Conservation (phyloP, 768 basidiomycete species). For the Leccinum variicolor region DNA sequence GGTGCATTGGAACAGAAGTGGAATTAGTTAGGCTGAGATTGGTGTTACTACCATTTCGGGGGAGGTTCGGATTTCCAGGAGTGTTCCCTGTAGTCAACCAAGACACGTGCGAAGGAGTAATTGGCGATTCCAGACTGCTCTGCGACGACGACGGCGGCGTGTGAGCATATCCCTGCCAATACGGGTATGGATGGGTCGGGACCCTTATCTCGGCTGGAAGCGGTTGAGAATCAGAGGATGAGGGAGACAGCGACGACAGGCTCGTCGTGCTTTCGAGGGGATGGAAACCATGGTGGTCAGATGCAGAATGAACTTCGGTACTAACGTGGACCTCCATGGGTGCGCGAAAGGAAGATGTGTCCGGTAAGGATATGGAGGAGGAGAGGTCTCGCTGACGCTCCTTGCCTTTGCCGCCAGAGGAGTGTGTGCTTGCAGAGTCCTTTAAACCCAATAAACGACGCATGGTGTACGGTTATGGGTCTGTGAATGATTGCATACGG, state of each 20-base stretch:
- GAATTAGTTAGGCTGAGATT: conserved; percentile 1
- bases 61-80: conserved; percentile 6
- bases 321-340: conserved; percentile 27
- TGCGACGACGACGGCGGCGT: conserved; percentile 30
- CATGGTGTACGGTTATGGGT: conserved; percentile 20
- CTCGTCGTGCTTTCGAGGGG: conserved; percentile 20
- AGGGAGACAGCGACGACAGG: conserved; percentile 16
- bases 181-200: conserved; percentile 32
- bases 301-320: conserved; percentile 28
- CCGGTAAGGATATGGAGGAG: conserved; percentile 1
- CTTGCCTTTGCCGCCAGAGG: conserved; percentile 22
- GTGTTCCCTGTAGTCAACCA: conserved; percentile 29
- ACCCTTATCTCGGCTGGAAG: conserved; percentile 33
- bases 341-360: neutral
- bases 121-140: conserved; percentile 30
- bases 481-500: conserved; percentile 11
- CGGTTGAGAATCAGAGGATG: conserved; percentile 16
- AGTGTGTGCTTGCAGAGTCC: conserved; percentile 10
- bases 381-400: conserved; percentile 16
- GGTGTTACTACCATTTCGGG: conserved; percentile 5
- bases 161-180: conserved; percentile 32
- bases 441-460: conserved; percentile 32
- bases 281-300: conserved; percentile 12
- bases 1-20: neutral
- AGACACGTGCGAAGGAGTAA: conserved; percentile 38